Evolutionary conservation across 2,329 filamentous ascomycete species (phyloP), one percentile per base, ranked within the genome.

Genomic region (Fusarium denticulatum): DNA sequence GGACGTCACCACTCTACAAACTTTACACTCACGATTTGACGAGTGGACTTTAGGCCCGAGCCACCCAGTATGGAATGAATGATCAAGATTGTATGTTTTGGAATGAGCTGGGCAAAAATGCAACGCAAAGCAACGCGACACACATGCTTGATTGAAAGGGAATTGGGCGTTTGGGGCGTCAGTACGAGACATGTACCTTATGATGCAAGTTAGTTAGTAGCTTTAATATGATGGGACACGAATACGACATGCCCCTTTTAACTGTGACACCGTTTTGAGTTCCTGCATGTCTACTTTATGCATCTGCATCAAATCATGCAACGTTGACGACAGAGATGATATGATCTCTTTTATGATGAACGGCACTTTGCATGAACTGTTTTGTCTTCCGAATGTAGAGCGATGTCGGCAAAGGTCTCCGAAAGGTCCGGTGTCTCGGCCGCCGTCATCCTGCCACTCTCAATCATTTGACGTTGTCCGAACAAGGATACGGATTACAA

Each of bases 121-220:
- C n/a, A 43, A 30, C 1, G 45, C 20, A 28, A 22, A 9, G 22
- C 47, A 30, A 32, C 6, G 14, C 3, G 34, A 36, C 15, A 16
- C n/a, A 30, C 24, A 55, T 37, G 56, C 22, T 34, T 30, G 47
- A 12, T 20, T 34, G 53, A 46, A 16, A 40, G 40, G n/a, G 18
- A 67, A 43, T 15, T 18, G 42, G 65, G 65, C 61, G 61, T 68
- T 67, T 28, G 14, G 61, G 65, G 62, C n/a, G 62, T 47, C 39
- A 22, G 18, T n/a, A 66, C 36, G 40, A 68, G 39, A 47, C 47
- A 68, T 66, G 65, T 49, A 49, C n/a, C 37, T 43, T 60, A 66
- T 24, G 42, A 49, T 43, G 16, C 24, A 55, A 20, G 24, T 45
- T 18, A 24, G 40, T 42, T 15, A 43, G 36, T 60, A 56, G 40